These are phyloP conservation scores for Ustilago loliicola DNA, from an alignment of 1,284 basidiomycete genomes.

Conservation along the genomic window DNA sequence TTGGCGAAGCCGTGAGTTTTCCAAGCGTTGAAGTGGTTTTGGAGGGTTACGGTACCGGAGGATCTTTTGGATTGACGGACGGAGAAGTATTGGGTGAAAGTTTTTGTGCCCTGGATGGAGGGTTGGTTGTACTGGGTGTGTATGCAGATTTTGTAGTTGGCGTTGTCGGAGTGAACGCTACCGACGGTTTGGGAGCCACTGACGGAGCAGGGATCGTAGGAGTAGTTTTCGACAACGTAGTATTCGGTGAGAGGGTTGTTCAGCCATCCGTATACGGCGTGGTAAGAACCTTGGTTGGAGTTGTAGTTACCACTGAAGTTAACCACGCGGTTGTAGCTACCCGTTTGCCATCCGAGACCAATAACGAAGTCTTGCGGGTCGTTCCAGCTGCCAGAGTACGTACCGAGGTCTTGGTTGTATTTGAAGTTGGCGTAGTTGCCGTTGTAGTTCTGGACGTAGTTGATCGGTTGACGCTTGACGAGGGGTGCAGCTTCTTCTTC, in stretches of 20 bases:
- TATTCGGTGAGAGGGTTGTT: conserved; percentile 44
- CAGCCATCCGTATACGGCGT: conserved; percentile 46
- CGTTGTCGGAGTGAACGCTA: conserved; percentile 32
- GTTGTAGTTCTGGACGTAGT: conserved; percentile 48
- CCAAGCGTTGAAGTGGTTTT: conserved; percentile 47
- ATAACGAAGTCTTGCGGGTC: conserved; percentile 40
- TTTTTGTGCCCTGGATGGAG: conserved; percentile 49
- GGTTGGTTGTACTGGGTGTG: conserved; percentile 46
- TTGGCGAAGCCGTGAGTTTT: conserved; percentile 40
- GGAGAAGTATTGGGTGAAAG: conserved; percentile 39
- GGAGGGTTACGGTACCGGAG: conserved; percentile 31
- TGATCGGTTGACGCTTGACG: conserved; percentile 37
- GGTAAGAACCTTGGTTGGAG: conserved; percentile 33
- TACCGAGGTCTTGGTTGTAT: conserved; percentile 25
- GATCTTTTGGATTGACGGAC: conserved; percentile 33
- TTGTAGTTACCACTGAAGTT: conserved; percentile 38
- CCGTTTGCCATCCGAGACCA: conserved; percentile 33
- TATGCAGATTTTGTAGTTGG: conserved; percentile 45
- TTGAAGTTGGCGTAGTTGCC: conserved; percentile 37
- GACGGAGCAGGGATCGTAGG: conserved; percentile 37
- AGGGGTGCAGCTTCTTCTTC: conserved; percentile 10
- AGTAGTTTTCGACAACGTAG: conserved; percentile 48
- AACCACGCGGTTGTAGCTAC: conserved; percentile 23
- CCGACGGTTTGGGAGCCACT: conserved; percentile 18
- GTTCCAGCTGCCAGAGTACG: conserved; percentile 36